phyloP scores from a whole-genome alignment of 1,284 basidiomycete species.

The Sporisorium sorghi region DNA sequence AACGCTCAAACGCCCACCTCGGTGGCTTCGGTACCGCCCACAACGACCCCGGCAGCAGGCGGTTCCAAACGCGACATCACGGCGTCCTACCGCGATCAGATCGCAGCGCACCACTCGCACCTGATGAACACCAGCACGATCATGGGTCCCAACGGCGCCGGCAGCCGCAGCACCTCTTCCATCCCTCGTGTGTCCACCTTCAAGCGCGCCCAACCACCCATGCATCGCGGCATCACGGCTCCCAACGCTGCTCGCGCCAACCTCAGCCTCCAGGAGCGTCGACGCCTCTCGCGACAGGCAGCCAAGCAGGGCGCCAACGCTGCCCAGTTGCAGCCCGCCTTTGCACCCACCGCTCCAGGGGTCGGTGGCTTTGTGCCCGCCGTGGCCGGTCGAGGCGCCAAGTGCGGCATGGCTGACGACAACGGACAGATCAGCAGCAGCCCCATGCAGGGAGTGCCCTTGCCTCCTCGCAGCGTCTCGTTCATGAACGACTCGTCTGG shows the following conservation, averaged over 20 bases:
- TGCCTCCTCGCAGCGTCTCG: constrained; percentile 35
- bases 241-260: constrained; percentile 29
- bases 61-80: constrained; percentile 27
- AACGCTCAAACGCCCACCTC: constrained; percentile 1
- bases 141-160: constrained; percentile 12
- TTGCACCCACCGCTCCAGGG: constrained; percentile 1
- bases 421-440: constrained; percentile 26
- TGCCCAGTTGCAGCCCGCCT: constrained; percentile 16
- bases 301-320: constrained; percentile 27
- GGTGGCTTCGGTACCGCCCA: neutral
- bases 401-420: constrained; percentile 35
- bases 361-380: constrained; percentile 8
- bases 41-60: neutral
- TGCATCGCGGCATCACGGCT: constrained; percentile 28
- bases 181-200: constrained; percentile 46
- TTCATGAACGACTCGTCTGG: constrained; percentile 45
- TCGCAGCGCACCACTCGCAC: constrained; percentile 55
- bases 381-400: constrained; percentile 38
- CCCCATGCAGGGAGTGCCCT: constrained; percentile 16
- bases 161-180: constrained; percentile 31
- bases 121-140: constrained; percentile 42
- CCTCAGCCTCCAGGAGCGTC: constrained; percentile 60
- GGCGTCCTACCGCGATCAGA: constrained; percentile 46
- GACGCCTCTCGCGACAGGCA: constrained; percentile 54
- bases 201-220: constrained; percentile 28